Conservation (phyloP, 345 rosid genomes). For the Heritiera fomes region DNA sequence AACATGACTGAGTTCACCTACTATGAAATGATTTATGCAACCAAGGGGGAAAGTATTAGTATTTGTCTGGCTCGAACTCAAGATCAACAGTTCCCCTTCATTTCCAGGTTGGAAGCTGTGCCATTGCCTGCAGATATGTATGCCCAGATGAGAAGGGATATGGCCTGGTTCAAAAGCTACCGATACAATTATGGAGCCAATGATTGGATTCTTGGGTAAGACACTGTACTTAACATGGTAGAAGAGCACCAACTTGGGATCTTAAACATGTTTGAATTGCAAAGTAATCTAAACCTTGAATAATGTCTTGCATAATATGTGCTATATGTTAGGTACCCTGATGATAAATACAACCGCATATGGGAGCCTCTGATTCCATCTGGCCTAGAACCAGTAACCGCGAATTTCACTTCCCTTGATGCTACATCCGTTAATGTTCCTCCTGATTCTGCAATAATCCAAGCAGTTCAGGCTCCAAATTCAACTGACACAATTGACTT, state of each 20-base stretch:
- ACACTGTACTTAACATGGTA: background rate
- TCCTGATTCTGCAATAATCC: slow-evolving; percentile 6
- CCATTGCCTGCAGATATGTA: slow-evolving; percentile 10
- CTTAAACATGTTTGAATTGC: background rate
- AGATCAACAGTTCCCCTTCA: slow-evolving; percentile 28
- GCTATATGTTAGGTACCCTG: slow-evolving; percentile 2
- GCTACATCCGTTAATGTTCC: background rate
- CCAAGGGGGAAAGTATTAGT: background rate
- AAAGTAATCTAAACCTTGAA: background rate
- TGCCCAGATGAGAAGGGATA: slow-evolving; percentile 22
- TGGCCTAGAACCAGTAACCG: background rate
- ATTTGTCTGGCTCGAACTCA: slow-evolving; percentile 26
- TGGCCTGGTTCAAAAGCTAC: slow-evolving; percentile 24
- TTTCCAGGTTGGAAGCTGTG: slow-evolving; percentile 33
- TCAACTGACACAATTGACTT: background rate
- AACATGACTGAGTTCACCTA: slow-evolving; percentile 9
- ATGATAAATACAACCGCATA: background rate
- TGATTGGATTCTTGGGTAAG: slow-evolving; percentile 6
- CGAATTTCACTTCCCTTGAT: background rate
- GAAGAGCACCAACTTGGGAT: background rate
- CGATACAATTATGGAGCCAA: slow-evolving; percentile 23
- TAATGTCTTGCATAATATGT: background rate
- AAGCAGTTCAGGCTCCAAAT: background rate
- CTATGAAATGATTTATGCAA: slow-evolving; percentile 26
- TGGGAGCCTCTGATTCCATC: slow-evolving; percentile 11